These are phyloP conservation scores for Russula ochroleuca DNA, from an alignment of 768 basidiomycete genomes.

Conservation along the genomic window DNA sequence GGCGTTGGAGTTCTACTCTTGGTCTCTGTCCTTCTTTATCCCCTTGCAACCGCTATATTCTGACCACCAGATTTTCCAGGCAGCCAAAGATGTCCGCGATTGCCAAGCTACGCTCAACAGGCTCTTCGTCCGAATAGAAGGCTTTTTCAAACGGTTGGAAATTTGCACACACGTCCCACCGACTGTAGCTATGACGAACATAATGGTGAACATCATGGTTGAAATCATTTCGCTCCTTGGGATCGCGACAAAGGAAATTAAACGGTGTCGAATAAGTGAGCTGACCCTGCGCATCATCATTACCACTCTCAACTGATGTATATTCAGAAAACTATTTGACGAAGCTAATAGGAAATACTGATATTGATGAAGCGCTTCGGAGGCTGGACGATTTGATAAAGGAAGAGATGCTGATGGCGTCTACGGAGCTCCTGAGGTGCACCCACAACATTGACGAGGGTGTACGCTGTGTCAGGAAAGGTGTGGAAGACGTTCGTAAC, in stretches of 20 bases:
- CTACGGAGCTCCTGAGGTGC: not conserved
- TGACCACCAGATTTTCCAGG: not conserved
- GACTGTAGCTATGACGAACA: not conserved
- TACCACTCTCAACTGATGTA: not conserved
- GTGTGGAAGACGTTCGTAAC: not conserved
- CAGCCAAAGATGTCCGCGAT: not conserved
- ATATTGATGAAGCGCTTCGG: not conserved
- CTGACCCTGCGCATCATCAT: too few relatives aligned
- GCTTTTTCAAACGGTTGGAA: not conserved
- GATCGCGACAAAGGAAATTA: slow-evolving; percentile 4
- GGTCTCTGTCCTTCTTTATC: not conserved
- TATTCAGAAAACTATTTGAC: slow-evolving; percentile 1
- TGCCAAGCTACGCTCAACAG: not conserved
- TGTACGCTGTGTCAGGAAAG: not conserved
- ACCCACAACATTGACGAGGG: not conserved
- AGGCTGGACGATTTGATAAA: not conserved
- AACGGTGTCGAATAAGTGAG: slow-evolving; percentile 4
- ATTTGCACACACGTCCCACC: not conserved
- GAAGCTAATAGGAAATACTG: not conserved
- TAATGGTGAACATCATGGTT: not conserved
- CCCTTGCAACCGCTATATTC: not conserved
- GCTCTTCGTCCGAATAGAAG: not conserved
- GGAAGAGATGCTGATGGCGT: not conserved
- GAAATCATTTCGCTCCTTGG: not conserved
- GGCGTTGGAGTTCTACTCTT: slow-evolving; percentile 1